phyloP scores from a whole-genome alignment of 257 asterid genomes.

The Solanum corneliomulleri region DNA sequence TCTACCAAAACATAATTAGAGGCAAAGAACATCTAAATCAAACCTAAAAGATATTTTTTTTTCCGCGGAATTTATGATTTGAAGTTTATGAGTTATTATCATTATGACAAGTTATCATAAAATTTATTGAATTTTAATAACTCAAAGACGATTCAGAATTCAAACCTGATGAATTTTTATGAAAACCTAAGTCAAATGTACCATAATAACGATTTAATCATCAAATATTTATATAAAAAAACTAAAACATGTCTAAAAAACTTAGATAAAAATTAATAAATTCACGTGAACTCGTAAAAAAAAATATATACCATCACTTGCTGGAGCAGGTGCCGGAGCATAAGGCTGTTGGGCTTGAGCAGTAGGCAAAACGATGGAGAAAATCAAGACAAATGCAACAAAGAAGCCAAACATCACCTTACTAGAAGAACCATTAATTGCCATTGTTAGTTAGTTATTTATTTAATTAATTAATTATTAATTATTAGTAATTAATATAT shows the following conservation, averaged over 20 bases:
- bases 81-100: neutral
- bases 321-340: conserved; percentile 64
- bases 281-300: neutral
- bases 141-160: neutral
- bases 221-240: neutral
- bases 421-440: conserved; percentile 1
- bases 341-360: conserved; percentile 32
- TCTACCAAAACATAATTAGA: neutral
- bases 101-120: neutral
- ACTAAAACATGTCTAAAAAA: neutral
- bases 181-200: neutral
- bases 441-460: conserved; percentile 13
- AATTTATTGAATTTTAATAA: neutral
- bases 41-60: neutral
- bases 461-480: neutral
- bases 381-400: conserved; percentile 28
- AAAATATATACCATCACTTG: conserved; percentile 45
- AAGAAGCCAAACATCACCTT: conserved; percentile 22
- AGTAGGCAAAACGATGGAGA: conserved; percentile 34
- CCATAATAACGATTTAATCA: neutral
- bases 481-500: neutral
- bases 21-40: neutral
- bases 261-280: neutral
- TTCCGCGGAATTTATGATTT: neutral
- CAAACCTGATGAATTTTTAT: neutral